Percentiles rank a stretch among this genome's conserved stretches.
phyloP scores from a whole-genome alignment of 352 stramenopile species.

The Thraustochytrium sp. region DNA sequence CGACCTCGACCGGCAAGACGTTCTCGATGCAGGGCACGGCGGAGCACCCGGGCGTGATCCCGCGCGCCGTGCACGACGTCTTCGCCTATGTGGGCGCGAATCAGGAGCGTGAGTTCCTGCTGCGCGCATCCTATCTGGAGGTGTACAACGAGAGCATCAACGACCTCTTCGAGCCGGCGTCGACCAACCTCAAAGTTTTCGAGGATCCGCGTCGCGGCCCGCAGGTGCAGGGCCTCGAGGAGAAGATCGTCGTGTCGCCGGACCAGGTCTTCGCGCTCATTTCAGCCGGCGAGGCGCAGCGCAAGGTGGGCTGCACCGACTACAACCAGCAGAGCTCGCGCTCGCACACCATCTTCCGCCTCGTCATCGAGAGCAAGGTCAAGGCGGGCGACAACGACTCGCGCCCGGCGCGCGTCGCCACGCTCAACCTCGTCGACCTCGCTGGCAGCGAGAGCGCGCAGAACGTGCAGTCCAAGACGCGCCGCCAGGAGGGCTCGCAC shows the following conservation, averaged over 20 bases:
- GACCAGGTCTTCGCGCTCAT: constrained; percentile 83
- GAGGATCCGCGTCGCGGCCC: constrained; percentile 12
- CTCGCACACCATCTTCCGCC: constrained; percentile 95
- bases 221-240: constrained; percentile 51
- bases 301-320: constrained; percentile 87
- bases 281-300: constrained; percentile 88
- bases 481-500: constrained; percentile 72
- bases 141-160: constrained; percentile 95
- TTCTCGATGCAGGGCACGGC: constrained; percentile 87
- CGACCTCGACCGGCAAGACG: constrained; percentile 91
- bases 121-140: constrained; percentile 90
- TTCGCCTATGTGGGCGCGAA: not conserved
- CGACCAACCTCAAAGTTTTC: constrained; percentile 19
- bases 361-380: constrained; percentile 75
- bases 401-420: constrained; percentile 59
- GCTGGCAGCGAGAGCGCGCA: constrained; percentile 76
- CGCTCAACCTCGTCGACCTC: constrained; percentile 80
- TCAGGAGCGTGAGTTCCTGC: constrained; percentile 59
- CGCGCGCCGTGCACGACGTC: constrained; percentile 31
- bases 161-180: constrained; percentile 67
- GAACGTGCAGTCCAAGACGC: constrained; percentile 66
- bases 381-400: not conserved
- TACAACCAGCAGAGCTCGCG: constrained; percentile 96
- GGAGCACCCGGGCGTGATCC: constrained; percentile 48
- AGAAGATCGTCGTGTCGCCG: constrained; percentile 83